A percentile compares a stretch with the other conserved stretches of the same genome.
Evolutionary conservation across 2,329 filamentous ascomycete genomes (phyloP).

Genomic region (Arthrobotrys musiformis): DNA sequence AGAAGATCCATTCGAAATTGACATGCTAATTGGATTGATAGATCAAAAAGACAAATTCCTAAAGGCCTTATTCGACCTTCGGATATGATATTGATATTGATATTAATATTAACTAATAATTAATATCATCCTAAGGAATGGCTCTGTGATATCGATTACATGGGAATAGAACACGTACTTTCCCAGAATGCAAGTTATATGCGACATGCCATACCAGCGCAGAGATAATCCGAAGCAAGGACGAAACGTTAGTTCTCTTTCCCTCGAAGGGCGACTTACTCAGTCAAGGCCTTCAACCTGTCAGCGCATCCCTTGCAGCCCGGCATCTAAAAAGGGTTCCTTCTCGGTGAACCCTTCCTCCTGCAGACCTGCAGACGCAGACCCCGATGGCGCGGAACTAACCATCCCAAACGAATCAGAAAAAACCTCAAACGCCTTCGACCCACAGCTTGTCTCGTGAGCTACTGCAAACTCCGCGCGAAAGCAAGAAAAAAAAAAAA

Average conservation of each 20-base stretch:
- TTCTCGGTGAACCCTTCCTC: not conserved
- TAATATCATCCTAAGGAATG: not conserved
- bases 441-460: not conserved
- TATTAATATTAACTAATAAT: not conserved
- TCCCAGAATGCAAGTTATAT: conserved; percentile 12
- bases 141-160: conserved; percentile 2
- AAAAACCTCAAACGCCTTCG: not conserved
- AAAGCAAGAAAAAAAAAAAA: too few relatives aligned
- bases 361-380: not conserved
- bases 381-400: not conserved
- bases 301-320: conserved; percentile 4
- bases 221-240: conserved; percentile 38
- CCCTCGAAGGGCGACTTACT: too few relatives aligned
- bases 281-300: not conserved
- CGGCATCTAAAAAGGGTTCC: too few relatives aligned
- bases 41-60: conserved; percentile 1
- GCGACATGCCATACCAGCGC: conserved; percentile 8
- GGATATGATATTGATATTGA: not conserved
- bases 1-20: conserved; percentile 4
- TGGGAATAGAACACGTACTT: not conserved
- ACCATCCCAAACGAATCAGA: not conserved
- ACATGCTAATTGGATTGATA: not conserved
- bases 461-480: too few relatives aligned
- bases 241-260: conserved; percentile 17
- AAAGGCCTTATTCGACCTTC: too few relatives aligned